Evolutionary conservation across 352 stramenopile species (phyloP).

Genomic region (Phytophthora multivora): DNA sequence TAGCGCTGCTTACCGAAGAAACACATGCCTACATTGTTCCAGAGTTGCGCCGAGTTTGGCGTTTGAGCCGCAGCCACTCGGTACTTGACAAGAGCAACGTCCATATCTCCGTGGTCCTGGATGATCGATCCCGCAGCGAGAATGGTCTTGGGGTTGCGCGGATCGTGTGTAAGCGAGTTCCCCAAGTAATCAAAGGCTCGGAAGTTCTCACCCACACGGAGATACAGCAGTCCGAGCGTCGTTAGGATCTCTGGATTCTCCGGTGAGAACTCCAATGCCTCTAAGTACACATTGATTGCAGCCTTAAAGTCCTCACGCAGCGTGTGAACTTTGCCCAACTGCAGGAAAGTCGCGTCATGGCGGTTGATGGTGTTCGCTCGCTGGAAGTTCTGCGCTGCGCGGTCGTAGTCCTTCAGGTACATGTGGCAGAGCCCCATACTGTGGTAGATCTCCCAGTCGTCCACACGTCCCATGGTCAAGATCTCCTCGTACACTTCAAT

Average conservation of each 20-base stretch:
- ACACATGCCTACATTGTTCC: slow-evolving; percentile 97
- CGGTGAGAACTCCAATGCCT: slow-evolving; percentile 93
- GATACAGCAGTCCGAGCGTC: slow-evolving; percentile 90
- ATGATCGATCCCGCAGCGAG: slow-evolving; percentile 93
- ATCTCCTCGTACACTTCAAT: slow-evolving; percentile 94
- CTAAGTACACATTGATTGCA: slow-evolving; percentile 89
- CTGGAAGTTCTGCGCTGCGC: slow-evolving; percentile 89
- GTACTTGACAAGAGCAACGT: slow-evolving; percentile 95
- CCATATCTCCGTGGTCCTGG: slow-evolving; percentile 93
- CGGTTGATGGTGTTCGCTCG: slow-evolving; percentile 91
- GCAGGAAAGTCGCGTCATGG: slow-evolving; percentile 92
- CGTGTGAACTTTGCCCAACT: slow-evolving; percentile 90
- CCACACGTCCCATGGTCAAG: slow-evolving; percentile 68
- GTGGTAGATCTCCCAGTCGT: slow-evolving; percentile 95
- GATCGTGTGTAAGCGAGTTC: slow-evolving; percentile 93
- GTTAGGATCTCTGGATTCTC: slow-evolving; percentile 93
- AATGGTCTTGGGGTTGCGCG: slow-evolving; percentile 91
- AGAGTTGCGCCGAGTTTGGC: slow-evolving; percentile 92
- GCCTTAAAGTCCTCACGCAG: slow-evolving; percentile 85
- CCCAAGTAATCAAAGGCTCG: slow-evolving; percentile 94
- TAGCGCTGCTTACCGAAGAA: slow-evolving; percentile 93
- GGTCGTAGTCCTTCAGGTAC: slow-evolving; percentile 92
- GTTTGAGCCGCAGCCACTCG: slow-evolving; percentile 91
- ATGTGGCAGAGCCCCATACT: slow-evolving; percentile 93
- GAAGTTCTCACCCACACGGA: slow-evolving; percentile 90